Conservation (phyloP, 31 red algal genomes). For the Bonnemaisonia californica region DNA sequence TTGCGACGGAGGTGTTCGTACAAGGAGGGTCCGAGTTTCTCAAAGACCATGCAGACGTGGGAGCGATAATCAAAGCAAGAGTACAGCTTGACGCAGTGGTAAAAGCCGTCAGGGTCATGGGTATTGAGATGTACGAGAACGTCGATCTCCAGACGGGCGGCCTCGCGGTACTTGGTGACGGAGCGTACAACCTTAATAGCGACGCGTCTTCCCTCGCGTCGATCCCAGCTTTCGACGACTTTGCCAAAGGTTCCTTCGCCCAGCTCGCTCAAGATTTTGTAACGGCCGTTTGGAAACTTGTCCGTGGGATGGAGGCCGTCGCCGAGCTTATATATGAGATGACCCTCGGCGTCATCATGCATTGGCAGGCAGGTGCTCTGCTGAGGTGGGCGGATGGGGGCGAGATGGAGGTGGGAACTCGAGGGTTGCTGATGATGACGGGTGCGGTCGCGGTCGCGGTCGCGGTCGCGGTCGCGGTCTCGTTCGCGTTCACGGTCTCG, state of each 20-base stretch:
- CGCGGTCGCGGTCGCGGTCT: not conserved
- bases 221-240: slow-evolving; percentile 88
- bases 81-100: slow-evolving; percentile 82
- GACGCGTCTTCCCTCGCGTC: slow-evolving; percentile 50
- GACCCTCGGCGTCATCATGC: slow-evolving; percentile 79
- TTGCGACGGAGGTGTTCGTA: slow-evolving; percentile 90
- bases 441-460: not conserved
- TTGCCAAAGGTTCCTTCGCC: slow-evolving; percentile 95
- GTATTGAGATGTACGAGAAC: slow-evolving; percentile 65
- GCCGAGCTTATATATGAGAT: slow-evolving; percentile 80
- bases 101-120: slow-evolving; percentile 49
- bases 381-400: not conserved
- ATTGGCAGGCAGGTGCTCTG: not conserved
- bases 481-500: not conserved
- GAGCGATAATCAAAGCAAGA: slow-evolving; percentile 88
- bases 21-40: slow-evolving; percentile 83
- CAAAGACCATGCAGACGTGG: slow-evolving; percentile 98
- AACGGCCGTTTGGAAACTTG: slow-evolving; percentile 80
- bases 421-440: not conserved
- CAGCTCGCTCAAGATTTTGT: slow-evolving; percentile 79
- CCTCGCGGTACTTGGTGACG: slow-evolving; percentile 79
- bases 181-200: slow-evolving; percentile 87
- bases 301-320: slow-evolving; percentile 61
- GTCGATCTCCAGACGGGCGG: slow-evolving; percentile 82
- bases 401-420: not conserved